Conservation (phyloP, 208 protist species). For the Crithidia thermophila region DNA sequence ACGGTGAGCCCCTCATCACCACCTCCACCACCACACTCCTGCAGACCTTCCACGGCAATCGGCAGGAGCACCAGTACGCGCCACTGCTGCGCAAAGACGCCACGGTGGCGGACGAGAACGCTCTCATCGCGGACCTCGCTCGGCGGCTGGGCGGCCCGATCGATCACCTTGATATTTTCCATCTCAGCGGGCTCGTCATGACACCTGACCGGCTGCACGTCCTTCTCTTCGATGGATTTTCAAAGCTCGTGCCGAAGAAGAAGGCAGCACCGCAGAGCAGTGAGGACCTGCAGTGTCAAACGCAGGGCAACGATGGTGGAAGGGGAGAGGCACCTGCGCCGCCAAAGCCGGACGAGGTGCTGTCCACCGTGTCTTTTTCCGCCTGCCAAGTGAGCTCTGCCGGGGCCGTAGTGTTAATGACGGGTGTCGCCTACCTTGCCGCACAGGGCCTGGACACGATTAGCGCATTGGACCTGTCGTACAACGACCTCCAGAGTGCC, state of each 20-base stretch:
- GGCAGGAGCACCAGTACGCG: slow-evolving; percentile 30
- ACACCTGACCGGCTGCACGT: slow-evolving; percentile 63
- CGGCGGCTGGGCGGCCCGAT: slow-evolving; percentile 38
- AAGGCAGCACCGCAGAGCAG: background rate
- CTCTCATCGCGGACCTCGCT: slow-evolving; percentile 68
- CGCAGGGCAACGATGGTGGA: background rate
- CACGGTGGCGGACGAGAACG: slow-evolving; percentile 39
- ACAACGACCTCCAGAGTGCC: slow-evolving; percentile 51
- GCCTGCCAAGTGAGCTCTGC: slow-evolving; percentile 71
- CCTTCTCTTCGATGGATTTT: slow-evolving; percentile 67
- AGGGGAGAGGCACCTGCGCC: background rate
- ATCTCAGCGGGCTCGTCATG: slow-evolving; percentile 64
- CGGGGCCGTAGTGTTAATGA: slow-evolving; percentile 57
- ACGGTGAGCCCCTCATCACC: slow-evolving; percentile 2
- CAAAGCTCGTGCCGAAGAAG: background rate
- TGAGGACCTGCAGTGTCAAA: background rate
- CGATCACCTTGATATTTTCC: slow-evolving; percentile 53
- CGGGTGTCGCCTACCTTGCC: slow-evolving; percentile 33
- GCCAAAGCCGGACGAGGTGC: background rate
- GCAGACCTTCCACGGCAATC: slow-evolving; percentile 17
- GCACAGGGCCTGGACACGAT: slow-evolving; percentile 4
- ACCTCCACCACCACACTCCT: slow-evolving; percentile 11
- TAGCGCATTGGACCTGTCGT: slow-evolving; percentile 67
- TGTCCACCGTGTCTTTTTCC: slow-evolving; percentile 67
- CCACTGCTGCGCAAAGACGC: slow-evolving; percentile 42